Conservation (phyloP, 163 green algal genomes). For the Scenedesmus sp. region DNA sequence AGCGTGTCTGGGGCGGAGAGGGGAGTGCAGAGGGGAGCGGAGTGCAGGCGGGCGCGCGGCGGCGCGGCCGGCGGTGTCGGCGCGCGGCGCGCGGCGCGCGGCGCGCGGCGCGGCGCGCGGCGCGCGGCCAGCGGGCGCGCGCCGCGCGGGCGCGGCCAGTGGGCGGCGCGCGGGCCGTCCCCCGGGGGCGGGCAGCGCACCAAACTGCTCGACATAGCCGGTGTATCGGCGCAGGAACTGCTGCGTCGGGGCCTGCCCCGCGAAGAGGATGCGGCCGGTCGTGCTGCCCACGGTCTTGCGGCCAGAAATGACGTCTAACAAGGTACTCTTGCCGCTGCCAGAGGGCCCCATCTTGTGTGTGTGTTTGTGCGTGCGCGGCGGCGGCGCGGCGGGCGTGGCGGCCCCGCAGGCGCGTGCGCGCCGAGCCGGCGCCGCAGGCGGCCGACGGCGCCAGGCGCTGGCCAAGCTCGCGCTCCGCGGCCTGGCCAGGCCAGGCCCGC, state of each 20-base stretch:
- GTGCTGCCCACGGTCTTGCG: constrained; percentile 63
- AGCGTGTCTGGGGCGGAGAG: constrained; percentile 67
- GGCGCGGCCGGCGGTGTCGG: no score
- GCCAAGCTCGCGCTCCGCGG: neutral
- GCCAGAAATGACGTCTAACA: constrained; percentile 72
- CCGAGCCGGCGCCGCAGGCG: neutral
- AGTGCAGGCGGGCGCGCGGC: no score
- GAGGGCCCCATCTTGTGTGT: constrained; percentile 71
- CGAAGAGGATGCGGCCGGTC: constrained; percentile 70
- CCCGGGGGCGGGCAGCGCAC: no score
- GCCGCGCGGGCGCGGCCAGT: no score
- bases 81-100: no score
- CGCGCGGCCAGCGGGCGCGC: no score
- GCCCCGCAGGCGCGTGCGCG: neutral
- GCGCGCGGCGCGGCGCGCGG: no score
- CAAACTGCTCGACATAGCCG: constrained; percentile 58
- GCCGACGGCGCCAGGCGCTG: neutral
- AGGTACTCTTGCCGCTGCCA: constrained; percentile 82
- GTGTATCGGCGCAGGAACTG: constrained; percentile 81
- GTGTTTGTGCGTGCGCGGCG: no score
- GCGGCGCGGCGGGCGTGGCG: neutral
- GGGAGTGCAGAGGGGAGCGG: neutral
- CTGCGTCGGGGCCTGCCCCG: constrained; percentile 68
- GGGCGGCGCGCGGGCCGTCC: no score
- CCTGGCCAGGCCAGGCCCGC: neutral